Evolutionary conservation across 1,284 basidiomycete species (phyloP).

Genomic region (Gymnopus androsaceus): DNA sequence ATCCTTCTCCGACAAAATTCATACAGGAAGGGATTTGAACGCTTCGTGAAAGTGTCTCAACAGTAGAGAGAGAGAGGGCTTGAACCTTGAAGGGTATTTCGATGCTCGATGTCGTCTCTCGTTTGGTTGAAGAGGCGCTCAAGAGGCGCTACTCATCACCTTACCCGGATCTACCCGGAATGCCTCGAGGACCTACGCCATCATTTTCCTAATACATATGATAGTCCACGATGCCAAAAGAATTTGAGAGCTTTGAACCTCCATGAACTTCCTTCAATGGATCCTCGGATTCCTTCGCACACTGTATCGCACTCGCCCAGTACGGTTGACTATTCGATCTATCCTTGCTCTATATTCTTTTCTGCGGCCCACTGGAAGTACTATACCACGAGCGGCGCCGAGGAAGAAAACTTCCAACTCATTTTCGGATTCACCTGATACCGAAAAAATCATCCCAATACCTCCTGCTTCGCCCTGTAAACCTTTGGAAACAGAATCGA

Average conservation of each 20-base stretch:
- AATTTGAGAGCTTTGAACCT: neutral
- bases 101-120: too few species aligned
- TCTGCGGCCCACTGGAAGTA: neutral
- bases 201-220: too few species aligned
- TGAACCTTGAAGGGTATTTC: too few species aligned
- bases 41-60: too few species aligned
- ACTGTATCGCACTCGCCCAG: neutral
- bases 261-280: slow-evolving; percentile 12
- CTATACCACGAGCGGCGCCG: neutral
- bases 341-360: slow-evolving; percentile 5
- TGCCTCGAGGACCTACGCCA: too few species aligned
- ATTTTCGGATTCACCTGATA: neutral
- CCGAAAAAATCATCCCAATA: neutral
- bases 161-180: too few species aligned
- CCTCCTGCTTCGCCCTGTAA: neutral
- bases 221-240: neutral
- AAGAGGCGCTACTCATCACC: too few species aligned
- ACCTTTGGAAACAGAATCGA: too few species aligned
- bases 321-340: slow-evolving; percentile 4
- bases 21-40: too few species aligned
- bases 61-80: too few species aligned
- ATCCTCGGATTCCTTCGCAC: slow-evolving; percentile 4
- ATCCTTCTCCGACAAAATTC: too few species aligned
- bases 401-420: neutral
- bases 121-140: too few species aligned